Evolutionary conservation across 768 basidiomycete species (phyloP), one percentile per base, ranked within the genome.

Genomic region (Rhizopogon vinicolor): DNA sequence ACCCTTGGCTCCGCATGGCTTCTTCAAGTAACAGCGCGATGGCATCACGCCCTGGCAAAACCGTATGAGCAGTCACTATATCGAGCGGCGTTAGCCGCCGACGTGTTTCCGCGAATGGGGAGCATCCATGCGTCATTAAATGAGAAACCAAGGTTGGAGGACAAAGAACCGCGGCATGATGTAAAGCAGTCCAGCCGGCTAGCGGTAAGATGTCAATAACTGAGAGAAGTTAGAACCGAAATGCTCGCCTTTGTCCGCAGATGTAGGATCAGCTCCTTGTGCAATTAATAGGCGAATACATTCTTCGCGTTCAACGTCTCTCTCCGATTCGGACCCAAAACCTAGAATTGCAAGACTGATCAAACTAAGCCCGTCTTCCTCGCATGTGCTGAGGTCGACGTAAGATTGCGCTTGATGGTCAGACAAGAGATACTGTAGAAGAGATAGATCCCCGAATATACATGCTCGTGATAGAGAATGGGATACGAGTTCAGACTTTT

Each of bases 141-240:
- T 93, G 88, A 0, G 94, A 93, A 19, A 98, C 82, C 19, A 98
- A 75, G 2, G 94, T 94, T 3, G 95, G 91, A 33, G 96, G 93
- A 12, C 92, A 85, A 39, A 91, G 75, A 51, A 98, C 72, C 7
- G 90, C 90, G 7, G 96, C 93, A 73, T 96, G 87, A 64, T 98
- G 96, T 12, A 99, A 77, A 3, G 95, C 86, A 9, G 92, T 93
- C 97, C 97, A 98, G 35, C 96, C 95, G 57, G 83, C 94, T 97
- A 62, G 55, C 44, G 58, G 45, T 44, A 3, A 41, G 33, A 41
- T 58, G 55, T 49, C 48, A 60, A 29, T 39, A 54, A 51, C 42
- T 39, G 33, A 19, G 53, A 22, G 31, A 37, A n/a, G 31, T 31
- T 54, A 29, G 12, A 50, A 28, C 41, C 19, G 33, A 58, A 42